phyloP scores from a whole-genome alignment of 2,329 filamentous ascomycete genomes.

The Zymoseptoria crescenta region DNA sequence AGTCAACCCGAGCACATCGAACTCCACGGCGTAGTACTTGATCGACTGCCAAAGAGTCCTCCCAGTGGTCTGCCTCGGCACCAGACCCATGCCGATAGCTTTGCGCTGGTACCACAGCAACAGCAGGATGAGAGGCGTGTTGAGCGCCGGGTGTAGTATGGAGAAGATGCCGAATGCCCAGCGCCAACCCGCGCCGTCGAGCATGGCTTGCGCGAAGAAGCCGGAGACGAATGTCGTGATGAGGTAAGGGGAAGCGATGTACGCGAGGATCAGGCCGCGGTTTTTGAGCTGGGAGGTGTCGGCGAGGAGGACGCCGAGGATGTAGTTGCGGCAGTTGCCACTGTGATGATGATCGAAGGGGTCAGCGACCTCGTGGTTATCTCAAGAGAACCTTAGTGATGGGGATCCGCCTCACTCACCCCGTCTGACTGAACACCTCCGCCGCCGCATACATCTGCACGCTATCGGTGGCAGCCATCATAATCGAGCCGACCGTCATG shows the following conservation, averaged over 20 bases:
- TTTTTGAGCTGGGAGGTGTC: conserved; percentile 26
- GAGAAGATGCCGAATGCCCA: conserved; percentile 28
- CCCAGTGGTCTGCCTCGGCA: conserved; percentile 12
- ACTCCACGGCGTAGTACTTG: conserved; percentile 21
- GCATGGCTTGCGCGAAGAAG: conserved; percentile 19
- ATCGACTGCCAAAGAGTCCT: conserved; percentile 15
- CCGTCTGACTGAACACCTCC: conserved; percentile 24
- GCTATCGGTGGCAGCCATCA: conserved; percentile 23
- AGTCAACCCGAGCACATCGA: conserved; percentile 24
- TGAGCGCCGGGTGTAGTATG: conserved; percentile 24
- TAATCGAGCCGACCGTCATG: conserved; percentile 18
- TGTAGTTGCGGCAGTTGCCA: conserved; percentile 21
- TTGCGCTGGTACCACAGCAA: conserved; percentile 18
- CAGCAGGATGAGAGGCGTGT: conserved; percentile 17
- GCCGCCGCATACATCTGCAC: conserved; percentile 24
- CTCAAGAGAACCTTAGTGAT: no score
- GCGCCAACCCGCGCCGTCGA: conserved; percentile 20
- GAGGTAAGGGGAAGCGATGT: conserved; percentile 25
- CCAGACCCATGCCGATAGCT: conserved; percentile 21
- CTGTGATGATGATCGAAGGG: not conserved
- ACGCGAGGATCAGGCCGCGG: conserved; percentile 23
- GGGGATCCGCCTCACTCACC: not conserved
- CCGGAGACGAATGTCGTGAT: conserved; percentile 24
- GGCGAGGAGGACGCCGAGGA: conserved; percentile 24
- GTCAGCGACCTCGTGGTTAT: not conserved